Evolutionary conservation across 2,329 filamentous ascomycete genomes (phyloP).

Genomic region (Colletotrichum sp.): DNA sequence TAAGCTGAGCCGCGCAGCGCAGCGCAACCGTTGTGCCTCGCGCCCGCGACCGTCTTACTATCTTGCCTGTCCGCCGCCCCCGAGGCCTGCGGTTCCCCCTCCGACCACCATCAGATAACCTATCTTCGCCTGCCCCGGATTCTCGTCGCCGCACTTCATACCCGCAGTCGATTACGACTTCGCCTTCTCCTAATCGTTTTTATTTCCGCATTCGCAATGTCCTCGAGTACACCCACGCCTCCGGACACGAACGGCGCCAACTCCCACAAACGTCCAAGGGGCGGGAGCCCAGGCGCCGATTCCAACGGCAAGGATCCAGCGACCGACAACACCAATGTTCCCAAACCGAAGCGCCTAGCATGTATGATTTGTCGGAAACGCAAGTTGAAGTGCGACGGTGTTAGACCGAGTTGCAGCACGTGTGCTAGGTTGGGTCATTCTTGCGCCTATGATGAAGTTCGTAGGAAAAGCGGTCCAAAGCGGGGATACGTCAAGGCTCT

Average conservation of each 20-base stretch:
- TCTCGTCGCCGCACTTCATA: neutral
- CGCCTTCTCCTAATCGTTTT: neutral
- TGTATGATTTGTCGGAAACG: constrained; percentile 93
- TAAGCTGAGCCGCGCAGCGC: neutral
- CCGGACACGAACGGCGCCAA: constrained; percentile 21
- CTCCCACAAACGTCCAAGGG: constrained; percentile 15
- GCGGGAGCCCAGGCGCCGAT: constrained; percentile 34
- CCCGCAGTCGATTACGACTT: neutral
- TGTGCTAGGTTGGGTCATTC: constrained; percentile 86
- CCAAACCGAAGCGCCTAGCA: constrained; percentile 89
- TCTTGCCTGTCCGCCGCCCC: neutral
- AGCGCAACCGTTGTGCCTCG: neutral
- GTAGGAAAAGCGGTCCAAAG: constrained; percentile 94
- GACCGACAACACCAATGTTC: constrained; percentile 62
- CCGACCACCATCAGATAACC: neutral
- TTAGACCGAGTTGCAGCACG: constrained; percentile 84
- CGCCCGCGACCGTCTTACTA: neutral
- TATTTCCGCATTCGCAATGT: constrained; percentile 1
- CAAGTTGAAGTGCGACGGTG: constrained; percentile 89
- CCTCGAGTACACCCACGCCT: constrained; percentile 23
- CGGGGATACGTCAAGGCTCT: constrained; percentile 93
- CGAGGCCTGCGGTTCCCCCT: neutral
- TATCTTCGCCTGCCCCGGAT: neutral
- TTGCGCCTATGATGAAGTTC: constrained; percentile 89
- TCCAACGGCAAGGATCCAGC: constrained; percentile 44